Percentiles rank a stretch among this genome's conserved stretches.
Conservation (phyloP, 192 early-diverging fungal species). For the Mortierella antarctica region DNA sequence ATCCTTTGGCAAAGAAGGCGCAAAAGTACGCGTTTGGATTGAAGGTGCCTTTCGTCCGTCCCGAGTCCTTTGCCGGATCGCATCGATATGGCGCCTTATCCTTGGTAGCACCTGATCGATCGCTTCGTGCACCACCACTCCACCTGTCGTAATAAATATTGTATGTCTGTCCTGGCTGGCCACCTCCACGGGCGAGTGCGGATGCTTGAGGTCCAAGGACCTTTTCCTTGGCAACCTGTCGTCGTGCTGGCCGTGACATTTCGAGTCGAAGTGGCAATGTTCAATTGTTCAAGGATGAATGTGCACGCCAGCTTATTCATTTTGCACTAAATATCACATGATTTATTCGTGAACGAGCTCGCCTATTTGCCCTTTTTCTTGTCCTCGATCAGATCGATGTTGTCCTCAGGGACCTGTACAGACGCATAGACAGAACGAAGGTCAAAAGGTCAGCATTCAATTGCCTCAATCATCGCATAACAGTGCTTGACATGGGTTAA, state of each 20-base stretch:
- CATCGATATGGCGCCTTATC: conserved; percentile 73
- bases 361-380: conserved; percentile 75
- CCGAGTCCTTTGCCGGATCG: conserved; percentile 71
- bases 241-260: conserved; percentile 36
- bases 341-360: neutral
- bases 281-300: neutral
- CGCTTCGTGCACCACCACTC: conserved; percentile 23
- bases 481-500: neutral
- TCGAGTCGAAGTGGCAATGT: neutral
- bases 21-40: conserved; percentile 79
- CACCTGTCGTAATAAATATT: conserved; percentile 58
- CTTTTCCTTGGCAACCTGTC: conserved; percentile 39
- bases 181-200: neutral
- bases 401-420: conserved; percentile 77
- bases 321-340: too few relatives aligned
- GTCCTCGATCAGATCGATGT: conserved; percentile 78
- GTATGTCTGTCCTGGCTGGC: conserved; percentile 43
- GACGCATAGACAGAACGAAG: neutral
- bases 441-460: neutral
- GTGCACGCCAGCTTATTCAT: too few relatives aligned
- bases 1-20: conserved; percentile 85
- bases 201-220: conserved; percentile 27
- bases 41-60: conserved; percentile 72
- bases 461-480: neutral
- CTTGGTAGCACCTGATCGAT: conserved; percentile 6